phyloP scores from a whole-genome alignment of 805 yeast genomes.

The Saturnispora saitoi region DNA sequence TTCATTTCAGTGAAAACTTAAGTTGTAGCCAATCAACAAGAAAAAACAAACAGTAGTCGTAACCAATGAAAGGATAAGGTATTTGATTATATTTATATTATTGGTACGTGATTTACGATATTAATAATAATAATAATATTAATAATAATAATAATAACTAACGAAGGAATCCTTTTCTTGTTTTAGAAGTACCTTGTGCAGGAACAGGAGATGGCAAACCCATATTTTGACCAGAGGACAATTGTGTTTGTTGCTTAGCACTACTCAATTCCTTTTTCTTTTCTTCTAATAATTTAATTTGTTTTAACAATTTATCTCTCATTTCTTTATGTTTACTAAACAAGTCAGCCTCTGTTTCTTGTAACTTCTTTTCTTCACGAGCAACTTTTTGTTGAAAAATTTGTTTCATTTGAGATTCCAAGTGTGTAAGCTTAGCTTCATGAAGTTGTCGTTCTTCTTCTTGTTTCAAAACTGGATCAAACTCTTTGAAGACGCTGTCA shows the following conservation, averaged over 20 bases:
- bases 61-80: no score
- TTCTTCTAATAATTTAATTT: constrained; percentile 83
- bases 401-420: constrained; percentile 94
- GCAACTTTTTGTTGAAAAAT: constrained; percentile 94
- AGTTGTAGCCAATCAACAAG: neutral
- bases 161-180: constrained; percentile 79
- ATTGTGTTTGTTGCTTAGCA: constrained; percentile 42
- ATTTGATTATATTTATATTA: no score
- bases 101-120: neutral
- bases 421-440: constrained; percentile 85
- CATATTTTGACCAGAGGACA: neutral
- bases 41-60: no score
- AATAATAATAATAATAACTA: neutral
- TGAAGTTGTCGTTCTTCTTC: constrained; percentile 90
- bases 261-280: constrained; percentile 73
- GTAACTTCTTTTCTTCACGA: constrained; percentile 95
- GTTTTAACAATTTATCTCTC: constrained; percentile 88
- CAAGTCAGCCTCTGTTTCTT: constrained; percentile 92
- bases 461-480: constrained; percentile 85
- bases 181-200: constrained; percentile 40
- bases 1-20: neutral
- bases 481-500: constrained; percentile 84
- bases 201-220: constrained; percentile 18
- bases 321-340: constrained; percentile 93
- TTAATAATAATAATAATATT: neutral